Conservation (phyloP, 352 stramenopile genomes). For the Globisporangium rhizosaccharum region DNA sequence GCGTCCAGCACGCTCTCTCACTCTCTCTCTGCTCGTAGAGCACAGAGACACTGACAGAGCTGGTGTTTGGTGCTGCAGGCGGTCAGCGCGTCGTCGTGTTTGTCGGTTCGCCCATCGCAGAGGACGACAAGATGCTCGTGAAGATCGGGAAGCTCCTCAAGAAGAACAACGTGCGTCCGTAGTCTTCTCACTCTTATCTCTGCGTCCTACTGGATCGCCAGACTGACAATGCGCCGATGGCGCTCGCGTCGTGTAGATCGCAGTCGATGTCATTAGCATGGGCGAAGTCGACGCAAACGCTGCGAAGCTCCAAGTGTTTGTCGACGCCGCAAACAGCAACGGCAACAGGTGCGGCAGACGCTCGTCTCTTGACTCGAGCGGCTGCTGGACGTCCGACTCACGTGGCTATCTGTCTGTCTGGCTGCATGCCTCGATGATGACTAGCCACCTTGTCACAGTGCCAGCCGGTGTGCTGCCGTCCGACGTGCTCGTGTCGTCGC, state of each 20-base stretch:
- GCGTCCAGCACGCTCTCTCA: constrained; percentile 2
- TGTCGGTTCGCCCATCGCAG: constrained; percentile 91
- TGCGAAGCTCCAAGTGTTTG: constrained; percentile 85
- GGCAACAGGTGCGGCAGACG: constrained; percentile 54
- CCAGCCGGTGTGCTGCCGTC: constrained; percentile 95
- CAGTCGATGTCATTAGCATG: constrained; percentile 97
- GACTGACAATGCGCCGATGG: neutral
- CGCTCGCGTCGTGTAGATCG: constrained; percentile 56
- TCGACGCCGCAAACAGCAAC: constrained; percentile 92
- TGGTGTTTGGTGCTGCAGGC: constrained; percentile 20
- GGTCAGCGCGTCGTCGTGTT: constrained; percentile 94
- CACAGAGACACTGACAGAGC: neutral
- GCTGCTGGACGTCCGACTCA: too few relatives aligned
- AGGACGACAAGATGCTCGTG: constrained; percentile 87
- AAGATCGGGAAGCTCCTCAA: constrained; percentile 98
- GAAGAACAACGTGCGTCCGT: constrained; percentile 94
- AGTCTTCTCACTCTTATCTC: neutral
- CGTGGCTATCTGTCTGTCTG: neutral
- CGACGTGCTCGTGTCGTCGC: constrained; percentile 95
- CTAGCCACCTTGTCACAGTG: constrained; percentile 94
- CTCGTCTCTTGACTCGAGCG: neutral
- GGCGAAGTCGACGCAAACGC: constrained; percentile 92
- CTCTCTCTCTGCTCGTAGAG: neutral
- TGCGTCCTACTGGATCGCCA: too few relatives aligned
- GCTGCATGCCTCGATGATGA: neutral